Percentiles rank a stretch among this genome's conserved stretches.
These are phyloP conservation scores for Phaseolus lunatus DNA, from an alignment of 306 rosid species.

Conservation along the genomic window DNA sequence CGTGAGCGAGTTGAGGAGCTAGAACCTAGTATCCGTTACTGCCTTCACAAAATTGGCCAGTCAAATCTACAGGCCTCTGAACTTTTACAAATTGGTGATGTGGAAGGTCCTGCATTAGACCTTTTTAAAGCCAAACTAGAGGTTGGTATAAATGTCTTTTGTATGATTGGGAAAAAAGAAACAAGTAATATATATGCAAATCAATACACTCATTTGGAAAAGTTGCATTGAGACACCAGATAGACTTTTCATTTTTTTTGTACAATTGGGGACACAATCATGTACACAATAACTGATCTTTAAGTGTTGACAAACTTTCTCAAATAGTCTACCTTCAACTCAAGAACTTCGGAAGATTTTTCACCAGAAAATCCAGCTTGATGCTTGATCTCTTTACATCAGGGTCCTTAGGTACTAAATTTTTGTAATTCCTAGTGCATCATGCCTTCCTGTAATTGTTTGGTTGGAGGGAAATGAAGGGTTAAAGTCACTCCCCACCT, in stretches of 20 bases:
- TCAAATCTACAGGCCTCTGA: slow-evolving; percentile 95
- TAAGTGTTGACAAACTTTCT: slow-evolving; percentile 5
- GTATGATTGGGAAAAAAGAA: not conserved
- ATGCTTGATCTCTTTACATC: not conserved
- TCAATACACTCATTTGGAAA: slow-evolving; percentile 33
- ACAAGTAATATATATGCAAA: not conserved
- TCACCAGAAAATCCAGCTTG: slow-evolving; percentile 2
- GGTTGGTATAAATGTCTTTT: slow-evolving; percentile 60
- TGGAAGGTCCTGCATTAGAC: slow-evolving; percentile 99
- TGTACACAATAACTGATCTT: not conserved
- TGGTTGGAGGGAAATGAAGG: not conserved
- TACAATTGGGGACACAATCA: slow-evolving; percentile 11
- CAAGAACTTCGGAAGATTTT: slow-evolving; percentile 11
- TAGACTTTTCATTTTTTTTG: slow-evolving; percentile 30
- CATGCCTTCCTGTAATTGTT: slow-evolving; percentile 1
- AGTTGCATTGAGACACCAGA: slow-evolving; percentile 27
- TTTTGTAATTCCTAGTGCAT: slow-evolving; percentile 6
- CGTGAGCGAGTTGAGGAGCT: slow-evolving; percentile 98
- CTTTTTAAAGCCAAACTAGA: slow-evolving; percentile 94
- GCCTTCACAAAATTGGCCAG: slow-evolving; percentile 90
- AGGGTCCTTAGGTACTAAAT: not conserved
- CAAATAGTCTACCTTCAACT: slow-evolving; percentile 18
- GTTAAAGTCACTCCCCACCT: not conserved
- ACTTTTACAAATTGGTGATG: slow-evolving; percentile 88
- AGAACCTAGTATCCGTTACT: slow-evolving; percentile 94